These are phyloP conservation scores for Lentinula guzmanii DNA, from an alignment of 768 basidiomycete species.

Conservation along the genomic window DNA sequence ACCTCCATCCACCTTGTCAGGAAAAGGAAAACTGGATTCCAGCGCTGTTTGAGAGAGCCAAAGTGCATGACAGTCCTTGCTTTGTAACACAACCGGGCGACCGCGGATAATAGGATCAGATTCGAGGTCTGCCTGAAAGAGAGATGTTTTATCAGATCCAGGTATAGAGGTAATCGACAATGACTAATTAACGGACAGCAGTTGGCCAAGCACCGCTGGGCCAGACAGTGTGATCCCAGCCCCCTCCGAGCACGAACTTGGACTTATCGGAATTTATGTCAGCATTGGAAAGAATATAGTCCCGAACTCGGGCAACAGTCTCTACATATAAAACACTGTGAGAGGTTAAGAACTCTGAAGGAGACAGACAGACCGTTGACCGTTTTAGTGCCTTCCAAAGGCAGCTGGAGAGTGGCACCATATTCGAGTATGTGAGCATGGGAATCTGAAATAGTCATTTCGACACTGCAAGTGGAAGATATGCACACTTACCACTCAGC, in stretches of 20 bases:
- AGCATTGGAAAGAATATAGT: slow-evolving; percentile 53
- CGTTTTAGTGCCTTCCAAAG: slow-evolving; percentile 56
- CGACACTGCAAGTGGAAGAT: too few species aligned
- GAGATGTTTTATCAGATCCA: not conserved
- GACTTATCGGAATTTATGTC: slow-evolving; percentile 52
- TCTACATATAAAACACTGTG: slow-evolving; percentile 29
- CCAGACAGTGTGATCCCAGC: slow-evolving; percentile 91
- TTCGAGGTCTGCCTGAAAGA: slow-evolving; percentile 61
- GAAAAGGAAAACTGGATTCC: slow-evolving; percentile 52
- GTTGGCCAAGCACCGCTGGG: slow-evolving; percentile 55
- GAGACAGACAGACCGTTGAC: slow-evolving; percentile 38
- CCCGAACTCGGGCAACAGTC: slow-evolving; percentile 53
- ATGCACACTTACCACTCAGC: slow-evolving; percentile 48
- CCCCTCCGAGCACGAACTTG: slow-evolving; percentile 70
- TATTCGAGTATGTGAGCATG: slow-evolving; percentile 79
- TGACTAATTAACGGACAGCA: slow-evolving; percentile 39
- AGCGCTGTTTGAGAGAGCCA: slow-evolving; percentile 76
- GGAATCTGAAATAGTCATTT: slow-evolving; percentile 44
- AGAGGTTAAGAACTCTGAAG: not conserved
- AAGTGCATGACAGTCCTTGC: slow-evolving; percentile 85
- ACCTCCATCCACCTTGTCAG: slow-evolving; percentile 72
- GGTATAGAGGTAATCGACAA: not conserved
- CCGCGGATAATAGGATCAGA: slow-evolving; percentile 60
- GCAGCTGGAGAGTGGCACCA: slow-evolving; percentile 58
- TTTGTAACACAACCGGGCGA: slow-evolving; percentile 69